Conservation (phyloP, 2,329 filamentous ascomycete species). For the Aureobasidium sp. region DNA sequence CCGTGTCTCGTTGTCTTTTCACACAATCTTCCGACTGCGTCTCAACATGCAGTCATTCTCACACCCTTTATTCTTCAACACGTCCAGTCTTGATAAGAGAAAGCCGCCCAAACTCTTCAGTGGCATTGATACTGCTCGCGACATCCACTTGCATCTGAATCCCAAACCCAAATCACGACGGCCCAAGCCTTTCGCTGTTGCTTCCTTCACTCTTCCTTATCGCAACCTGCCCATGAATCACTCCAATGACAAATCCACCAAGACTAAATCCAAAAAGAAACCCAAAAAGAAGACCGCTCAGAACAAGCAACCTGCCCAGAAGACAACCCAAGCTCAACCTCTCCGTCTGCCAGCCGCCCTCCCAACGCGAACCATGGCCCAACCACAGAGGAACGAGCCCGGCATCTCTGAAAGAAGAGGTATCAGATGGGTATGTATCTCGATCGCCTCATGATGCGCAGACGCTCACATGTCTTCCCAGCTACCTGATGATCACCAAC, state of each 20-base stretch:
- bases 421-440: conserved; percentile 6
- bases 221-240: not conserved
- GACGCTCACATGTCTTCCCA: not conserved
- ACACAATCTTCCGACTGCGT: not conserved
- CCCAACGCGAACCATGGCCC: not conserved
- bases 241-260: not conserved
- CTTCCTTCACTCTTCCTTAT: not conserved
- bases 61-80: not conserved
- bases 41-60: not conserved
- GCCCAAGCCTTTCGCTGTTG: not conserved
- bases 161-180: not conserved
- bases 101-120: not conserved
- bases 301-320: not conserved
- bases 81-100: no score
- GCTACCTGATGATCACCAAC: conserved; percentile 31
- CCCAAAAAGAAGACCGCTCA: not conserved
- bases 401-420: conserved; percentile 3
- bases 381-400: not conserved
- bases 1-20: not conserved
- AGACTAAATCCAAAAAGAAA: not conserved
- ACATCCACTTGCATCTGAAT: not conserved
- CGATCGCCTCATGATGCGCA: not conserved
- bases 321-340: not conserved
- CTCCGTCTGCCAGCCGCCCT: not conserved
- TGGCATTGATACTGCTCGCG: not conserved